These are phyloP conservation scores for Debaryomyces castellii DNA, from an alignment of 805 yeast species.

Conservation along the genomic window DNA sequence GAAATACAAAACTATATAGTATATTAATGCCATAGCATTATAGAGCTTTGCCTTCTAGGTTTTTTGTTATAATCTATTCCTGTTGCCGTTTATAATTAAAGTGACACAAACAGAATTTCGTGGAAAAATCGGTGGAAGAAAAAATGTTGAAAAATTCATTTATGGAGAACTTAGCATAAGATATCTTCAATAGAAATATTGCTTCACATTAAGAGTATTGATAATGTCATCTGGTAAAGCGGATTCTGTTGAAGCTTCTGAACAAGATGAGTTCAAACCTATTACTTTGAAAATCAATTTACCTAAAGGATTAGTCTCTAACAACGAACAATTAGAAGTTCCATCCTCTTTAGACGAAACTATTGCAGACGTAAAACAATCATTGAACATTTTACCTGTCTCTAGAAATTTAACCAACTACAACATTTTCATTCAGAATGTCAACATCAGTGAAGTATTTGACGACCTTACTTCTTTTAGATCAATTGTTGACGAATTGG, in stretches of 20 bases:
- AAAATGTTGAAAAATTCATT: slow-evolving; percentile 7
- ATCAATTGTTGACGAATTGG: slow-evolving; percentile 19
- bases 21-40: too few species aligned
- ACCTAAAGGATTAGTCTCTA: slow-evolving; percentile 7
- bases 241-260: slow-evolving; percentile 8
- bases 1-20: too few species aligned
- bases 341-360: slow-evolving; percentile 43
- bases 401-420: slow-evolving; percentile 65
- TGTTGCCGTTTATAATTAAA: neutral
- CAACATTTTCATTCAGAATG: slow-evolving; percentile 39
- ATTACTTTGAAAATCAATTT: slow-evolving; percentile 21
- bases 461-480: slow-evolving; percentile 29
- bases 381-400: slow-evolving; percentile 55
- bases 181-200: neutral
- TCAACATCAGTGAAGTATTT: slow-evolving; percentile 24
- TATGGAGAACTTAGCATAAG: neutral
- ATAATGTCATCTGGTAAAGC: slow-evolving; percentile 9
- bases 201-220: neutral
- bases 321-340: slow-evolving; percentile 23
- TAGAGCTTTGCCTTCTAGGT: too few species aligned
- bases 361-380: slow-evolving; percentile 55
- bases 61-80: too few species aligned
- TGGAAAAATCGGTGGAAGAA: slow-evolving; percentile 3
- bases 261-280: slow-evolving; percentile 13
- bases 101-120: neutral